Conservation (phyloP, 352 stramenopile species). For the Elongisporangium undulatum region DNA sequence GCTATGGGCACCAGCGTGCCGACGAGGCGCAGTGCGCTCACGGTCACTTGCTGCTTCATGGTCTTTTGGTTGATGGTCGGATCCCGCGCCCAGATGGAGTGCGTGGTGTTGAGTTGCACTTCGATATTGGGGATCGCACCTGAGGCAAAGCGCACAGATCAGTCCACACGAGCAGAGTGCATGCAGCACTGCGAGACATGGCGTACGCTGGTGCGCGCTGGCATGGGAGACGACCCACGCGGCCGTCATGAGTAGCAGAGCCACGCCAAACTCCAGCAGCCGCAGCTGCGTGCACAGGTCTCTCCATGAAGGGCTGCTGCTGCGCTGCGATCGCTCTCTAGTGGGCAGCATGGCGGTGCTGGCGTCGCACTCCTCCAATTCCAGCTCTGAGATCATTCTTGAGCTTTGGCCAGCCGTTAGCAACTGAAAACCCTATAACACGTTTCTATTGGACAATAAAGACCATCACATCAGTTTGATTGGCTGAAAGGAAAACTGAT, state of each 20-base stretch:
- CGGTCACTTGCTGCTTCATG: conserved; percentile 54
- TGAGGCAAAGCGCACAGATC: conserved; percentile 3
- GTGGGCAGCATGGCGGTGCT: background rate
- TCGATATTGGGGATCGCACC: conserved; percentile 50
- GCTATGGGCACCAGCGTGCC: conserved; percentile 31
- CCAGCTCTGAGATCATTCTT: background rate
- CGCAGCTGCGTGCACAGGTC: background rate
- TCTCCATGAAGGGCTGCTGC: background rate
- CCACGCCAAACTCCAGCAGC: conserved; percentile 20
- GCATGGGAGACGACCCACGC: background rate
- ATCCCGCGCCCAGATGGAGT: conserved; percentile 47
- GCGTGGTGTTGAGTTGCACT: conserved; percentile 37
- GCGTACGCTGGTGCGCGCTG: conserved; percentile 42
- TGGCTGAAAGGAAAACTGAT: background rate
- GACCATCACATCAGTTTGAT: background rate
- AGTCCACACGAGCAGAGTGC: background rate
- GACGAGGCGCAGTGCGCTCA: conserved; percentile 35
- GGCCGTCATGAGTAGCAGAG: conserved; percentile 46
- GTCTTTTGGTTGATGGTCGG: conserved; percentile 56
- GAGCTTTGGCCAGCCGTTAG: background rate
- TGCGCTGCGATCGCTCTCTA: background rate
- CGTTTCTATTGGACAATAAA: background rate
- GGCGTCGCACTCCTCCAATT: background rate
- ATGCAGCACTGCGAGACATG: background rate
- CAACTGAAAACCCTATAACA: background rate